Evolutionary conservation across 192 early-diverging fungal genomes (phyloP), one percentile per base, ranked within the genome.

Genomic region (Dissophora globulifera): DNA sequence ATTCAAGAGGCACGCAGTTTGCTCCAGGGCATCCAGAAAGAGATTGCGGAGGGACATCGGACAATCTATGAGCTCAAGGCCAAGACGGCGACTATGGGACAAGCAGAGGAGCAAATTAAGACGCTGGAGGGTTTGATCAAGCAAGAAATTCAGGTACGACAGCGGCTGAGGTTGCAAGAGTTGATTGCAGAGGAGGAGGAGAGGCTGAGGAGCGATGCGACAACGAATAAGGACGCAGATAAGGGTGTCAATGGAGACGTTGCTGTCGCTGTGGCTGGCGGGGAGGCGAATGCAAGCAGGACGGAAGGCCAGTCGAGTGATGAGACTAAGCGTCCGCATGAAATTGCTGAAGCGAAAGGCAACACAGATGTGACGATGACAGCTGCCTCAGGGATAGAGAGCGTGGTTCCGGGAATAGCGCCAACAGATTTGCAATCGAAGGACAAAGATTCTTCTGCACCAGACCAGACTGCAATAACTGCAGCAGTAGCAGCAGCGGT

Each of bases 1-100:
- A 23, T 85, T 38, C 41, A 59, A 19, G 80, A 81, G 22, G 78
- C 78, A 4, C 75, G 59, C n/a, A 52, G 32, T 12, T 32, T 81
- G 46, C 43, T 83, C 9, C 54, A 71, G 9, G 43, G 54, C 7
- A 65, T 76, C 3, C 58, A 69, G 30, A 42, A 68, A 9, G 70
- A 80, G 35, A 35, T 85, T 23, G 40, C 52, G 19, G 76, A 67
- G 3, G 82, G 67, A 2, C 76, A 69, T n/a, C 50, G 69, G 12
- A 61, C 65, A 15, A 50, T 81, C 30, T 49, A 71, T 2, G 69
- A 71, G 47, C 27, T 76, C 1, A 52, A 52, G 7, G 23, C 17
- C 11, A 57, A 71, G 32, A 69, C 71, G 0, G 46, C 38, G 2
- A 31, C 32, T 1, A 41, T 82, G 35, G 31, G 33, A 13, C 42